phyloP scores from a whole-genome alignment of 2,329 filamentous ascomycete species.

The Incumbomyces delicatus region DNA sequence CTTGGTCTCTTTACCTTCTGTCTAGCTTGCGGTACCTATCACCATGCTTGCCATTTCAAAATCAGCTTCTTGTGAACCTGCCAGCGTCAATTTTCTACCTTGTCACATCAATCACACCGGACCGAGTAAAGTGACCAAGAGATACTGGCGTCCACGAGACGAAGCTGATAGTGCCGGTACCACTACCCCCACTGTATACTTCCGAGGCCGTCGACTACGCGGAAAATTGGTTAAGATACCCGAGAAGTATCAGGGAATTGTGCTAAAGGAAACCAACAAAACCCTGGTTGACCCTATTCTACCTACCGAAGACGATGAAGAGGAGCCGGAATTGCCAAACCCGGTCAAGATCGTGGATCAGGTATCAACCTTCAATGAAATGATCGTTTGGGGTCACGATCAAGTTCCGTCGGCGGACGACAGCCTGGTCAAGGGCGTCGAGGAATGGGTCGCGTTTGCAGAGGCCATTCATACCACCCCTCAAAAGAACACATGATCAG shows the following conservation, averaged over 20 bases:
- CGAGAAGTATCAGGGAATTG: slow-evolving; percentile 57
- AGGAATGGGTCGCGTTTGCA: slow-evolving; percentile 71
- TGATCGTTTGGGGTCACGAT: slow-evolving; percentile 82
- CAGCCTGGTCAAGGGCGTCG: slow-evolving; percentile 61
- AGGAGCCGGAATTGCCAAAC: slow-evolving; percentile 37
- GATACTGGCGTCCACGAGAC: slow-evolving; percentile 60
- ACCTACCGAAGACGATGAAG: slow-evolving; percentile 23
- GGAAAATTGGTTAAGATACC: slow-evolving; percentile 60
- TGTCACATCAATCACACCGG: slow-evolving; percentile 74
- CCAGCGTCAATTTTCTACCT: slow-evolving; percentile 56
- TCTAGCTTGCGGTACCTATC: too few species aligned
- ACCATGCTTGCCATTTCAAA: slow-evolving; percentile 37
- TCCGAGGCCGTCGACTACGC: slow-evolving; percentile 69
- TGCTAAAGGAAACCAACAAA: slow-evolving; percentile 40
- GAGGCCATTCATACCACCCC: slow-evolving; percentile 48
- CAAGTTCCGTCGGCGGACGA: slow-evolving; percentile 54
- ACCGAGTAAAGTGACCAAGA: slow-evolving; percentile 49
- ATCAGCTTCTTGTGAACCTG: slow-evolving; percentile 10
- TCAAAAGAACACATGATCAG: too few species aligned
- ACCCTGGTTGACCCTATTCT: slow-evolving; percentile 10
- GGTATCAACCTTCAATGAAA: slow-evolving; percentile 59
- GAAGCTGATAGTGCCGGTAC: slow-evolving; percentile 38
- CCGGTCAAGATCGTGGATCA: slow-evolving; percentile 50
- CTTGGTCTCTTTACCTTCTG: too few species aligned
- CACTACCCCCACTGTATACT: slow-evolving; percentile 53